Percentiles rank a stretch among this genome's conserved stretches.
Conservation (phyloP, 2,329 filamentous ascomycete genomes). For the Cladosporium sp. region DNA sequence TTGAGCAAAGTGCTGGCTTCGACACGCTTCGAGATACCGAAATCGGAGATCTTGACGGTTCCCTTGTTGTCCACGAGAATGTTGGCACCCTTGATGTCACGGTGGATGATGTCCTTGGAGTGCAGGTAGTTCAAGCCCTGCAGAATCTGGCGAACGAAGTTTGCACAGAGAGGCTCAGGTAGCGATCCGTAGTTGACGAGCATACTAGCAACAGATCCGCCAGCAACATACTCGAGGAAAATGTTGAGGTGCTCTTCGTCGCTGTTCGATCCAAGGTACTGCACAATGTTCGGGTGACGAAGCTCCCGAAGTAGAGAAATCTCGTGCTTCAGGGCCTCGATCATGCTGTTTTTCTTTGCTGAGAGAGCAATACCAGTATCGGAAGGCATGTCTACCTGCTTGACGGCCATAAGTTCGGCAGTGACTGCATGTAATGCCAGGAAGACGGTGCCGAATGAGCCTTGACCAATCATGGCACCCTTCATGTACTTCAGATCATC, state of each 20-base stretch:
- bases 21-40: slow-evolving; percentile 96
- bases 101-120: slow-evolving; percentile 92
- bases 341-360: slow-evolving; percentile 94
- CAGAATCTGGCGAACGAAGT: slow-evolving; percentile 95
- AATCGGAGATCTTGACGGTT: slow-evolving; percentile 98
- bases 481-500: slow-evolving; percentile 99
- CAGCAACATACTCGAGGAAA: slow-evolving; percentile 98
- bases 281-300: slow-evolving; percentile 95
- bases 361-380: slow-evolving; percentile 76
- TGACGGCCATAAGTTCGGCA: slow-evolving; percentile 95
- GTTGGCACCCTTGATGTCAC: slow-evolving; percentile 98
- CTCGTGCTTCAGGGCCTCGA: slow-evolving; percentile 93
- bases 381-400: slow-evolving; percentile 91
- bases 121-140: slow-evolving; percentile 91
- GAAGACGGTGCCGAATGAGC: slow-evolving; percentile 94
- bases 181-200: slow-evolving; percentile 97
- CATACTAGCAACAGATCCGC: slow-evolving; percentile 97
- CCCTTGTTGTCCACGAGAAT: slow-evolving; percentile 99
- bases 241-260: slow-evolving; percentile 94
- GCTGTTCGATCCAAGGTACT: slow-evolving; percentile 93
- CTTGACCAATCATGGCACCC: slow-evolving; percentile 92
- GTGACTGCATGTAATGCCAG: slow-evolving; percentile 93
- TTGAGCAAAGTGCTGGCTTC: slow-evolving; percentile 81
- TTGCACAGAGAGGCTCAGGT: slow-evolving; percentile 87
- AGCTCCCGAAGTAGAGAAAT: slow-evolving; percentile 92